Percentiles rank a stretch among this genome's conserved stretches.
phyloP scores from a whole-genome alignment of 179 eudicot genomes.

The Beta lomatogona region DNA sequence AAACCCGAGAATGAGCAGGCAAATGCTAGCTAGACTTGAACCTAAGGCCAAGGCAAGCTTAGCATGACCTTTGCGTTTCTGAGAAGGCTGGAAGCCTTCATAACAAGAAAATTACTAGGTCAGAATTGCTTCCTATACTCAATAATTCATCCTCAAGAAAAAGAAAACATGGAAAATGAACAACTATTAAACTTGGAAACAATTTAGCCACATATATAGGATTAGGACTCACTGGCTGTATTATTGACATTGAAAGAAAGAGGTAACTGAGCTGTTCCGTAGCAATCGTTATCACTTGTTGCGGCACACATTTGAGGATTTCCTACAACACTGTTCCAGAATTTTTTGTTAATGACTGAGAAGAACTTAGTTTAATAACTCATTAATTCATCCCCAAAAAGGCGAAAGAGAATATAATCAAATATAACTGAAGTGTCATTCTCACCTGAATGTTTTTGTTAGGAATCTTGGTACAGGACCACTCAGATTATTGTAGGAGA shows the following conservation, averaged over 20 bases:
- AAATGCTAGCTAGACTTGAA: conserved; percentile 73
- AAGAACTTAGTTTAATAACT: not conserved
- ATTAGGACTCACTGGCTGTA: conserved; percentile 54
- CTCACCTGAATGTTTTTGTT: conserved; percentile 83
- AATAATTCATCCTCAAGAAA: not conserved
- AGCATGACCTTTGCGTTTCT: conserved; percentile 50
- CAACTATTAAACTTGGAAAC: not conserved
- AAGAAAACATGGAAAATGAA: not conserved
- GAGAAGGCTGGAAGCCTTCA: conserved; percentile 50
- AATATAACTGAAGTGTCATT: conserved; percentile 7
- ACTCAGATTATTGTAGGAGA: conserved; percentile 88
- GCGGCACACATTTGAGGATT: conserved; percentile 83
- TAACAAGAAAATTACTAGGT: conserved; percentile 5
- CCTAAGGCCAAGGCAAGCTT: conserved; percentile 80
- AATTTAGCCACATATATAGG: not conserved
- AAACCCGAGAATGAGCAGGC: conserved; percentile 61
- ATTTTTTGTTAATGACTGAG: conserved; percentile 10
- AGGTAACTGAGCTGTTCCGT: conserved; percentile 75
- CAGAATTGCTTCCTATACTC: not conserved
- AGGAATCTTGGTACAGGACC: conserved; percentile 83
- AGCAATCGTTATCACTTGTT: conserved; percentile 66
- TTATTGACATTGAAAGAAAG: conserved; percentile 60
- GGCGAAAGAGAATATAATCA: conserved; percentile 4
- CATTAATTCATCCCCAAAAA: not conserved
- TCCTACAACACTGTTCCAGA: conserved; percentile 61